Evolutionary conservation across 1,284 basidiomycete genomes (phyloP), one percentile per base, ranked within the genome.

Genomic region (Agroathelia rolfsii): DNA sequence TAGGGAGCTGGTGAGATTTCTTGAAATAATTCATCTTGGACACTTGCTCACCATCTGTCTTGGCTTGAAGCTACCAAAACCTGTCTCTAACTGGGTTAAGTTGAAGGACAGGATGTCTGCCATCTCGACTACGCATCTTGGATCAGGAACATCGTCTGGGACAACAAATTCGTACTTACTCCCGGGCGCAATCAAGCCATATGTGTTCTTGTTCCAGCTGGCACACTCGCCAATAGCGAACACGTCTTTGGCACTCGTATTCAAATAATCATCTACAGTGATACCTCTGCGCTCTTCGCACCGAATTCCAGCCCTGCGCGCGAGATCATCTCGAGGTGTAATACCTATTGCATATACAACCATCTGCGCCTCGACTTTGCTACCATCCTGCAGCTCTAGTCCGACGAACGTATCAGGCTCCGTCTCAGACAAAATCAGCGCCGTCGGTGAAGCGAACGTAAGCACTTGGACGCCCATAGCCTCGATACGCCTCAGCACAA

Each of bases 171-270:
- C 37, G 32, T 5, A 41, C 51, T 42, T 38, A 61, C 62, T 62
- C 32, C 78, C 78, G 9, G 77, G 80, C 6, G 69, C 78, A 43
- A 84, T 80, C 14, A 83, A 56, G 9, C 80, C 80, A 42, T 74
- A 84, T 3, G 71, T 76, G 34, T 79, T 72, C 3, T 65, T 70
- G 34, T 63, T 64, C 76, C 77, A 85, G 31, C 62, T 66, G 0
- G 80, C 80, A 47, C 81, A 84, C 49, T 85, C 82, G 2, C 82
- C 82, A 32, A 86, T 76, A 2, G 82, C 82, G 41, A 72, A 85
- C 3, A 84, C 64, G 37, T 75, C 67, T 30, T 62, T 46, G 1
- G 64, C 65, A 16, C 65, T 74, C 1, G 80, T 83, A 43, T 57
- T 47, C 24, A 85, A 54, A 34, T 61, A 54, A 33, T 81, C 72